Evolutionary conservation across 1,284 basidiomycete genomes (phyloP), one percentile per base, ranked within the genome.

Genomic region (Marasmius fiardii): DNA sequence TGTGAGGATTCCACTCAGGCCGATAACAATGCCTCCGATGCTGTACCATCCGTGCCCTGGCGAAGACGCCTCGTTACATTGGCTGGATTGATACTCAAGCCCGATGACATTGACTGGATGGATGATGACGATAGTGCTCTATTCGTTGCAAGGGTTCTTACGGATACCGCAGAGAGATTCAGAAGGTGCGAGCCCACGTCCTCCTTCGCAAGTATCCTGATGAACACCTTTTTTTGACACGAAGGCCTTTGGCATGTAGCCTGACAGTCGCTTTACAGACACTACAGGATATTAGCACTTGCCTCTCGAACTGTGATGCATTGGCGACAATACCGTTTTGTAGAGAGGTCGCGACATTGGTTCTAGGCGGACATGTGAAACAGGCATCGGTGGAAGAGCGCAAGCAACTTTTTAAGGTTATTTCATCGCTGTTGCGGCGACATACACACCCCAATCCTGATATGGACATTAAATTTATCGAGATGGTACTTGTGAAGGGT

Each of bases 351-450:
- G 64, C 76, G n/a, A 63, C 65, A 4, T 68, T 66, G 31, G 63
- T 90, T 18, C 63, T 87, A 10, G 72, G 78, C 34, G 82, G 81
- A 5, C 60, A 74, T 57, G 75, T 80, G 5, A 77, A n/a, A n/a
- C n/a, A n/a, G n/a, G n/a, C n/a, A n/a, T n/a, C 76, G 0, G 60
- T 71, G 2, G 58, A 68, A 44, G 78, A 86, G 37, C 75, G 79
- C 20, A 76, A 75, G 49, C 67, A 69, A 24, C 71, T 72, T 0
- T 83, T 77, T 59, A 67, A 71, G 26, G 71, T 76, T 0, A 65
- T 88, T 14, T 65, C 67, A 18, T 65, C 61, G n/a, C 70, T 77
- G 24, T 64, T 86, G n/a, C 72, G 71, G 51, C 82, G 86, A 58
- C 75, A 81, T 57, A 66, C 71, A 0, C 59, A 67, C 16, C 69